Evolutionary conservation across 2,329 filamentous ascomycete genomes (phyloP), one percentile per base, ranked within the genome.

Genomic region (Verticillium albo-atrum): DNA sequence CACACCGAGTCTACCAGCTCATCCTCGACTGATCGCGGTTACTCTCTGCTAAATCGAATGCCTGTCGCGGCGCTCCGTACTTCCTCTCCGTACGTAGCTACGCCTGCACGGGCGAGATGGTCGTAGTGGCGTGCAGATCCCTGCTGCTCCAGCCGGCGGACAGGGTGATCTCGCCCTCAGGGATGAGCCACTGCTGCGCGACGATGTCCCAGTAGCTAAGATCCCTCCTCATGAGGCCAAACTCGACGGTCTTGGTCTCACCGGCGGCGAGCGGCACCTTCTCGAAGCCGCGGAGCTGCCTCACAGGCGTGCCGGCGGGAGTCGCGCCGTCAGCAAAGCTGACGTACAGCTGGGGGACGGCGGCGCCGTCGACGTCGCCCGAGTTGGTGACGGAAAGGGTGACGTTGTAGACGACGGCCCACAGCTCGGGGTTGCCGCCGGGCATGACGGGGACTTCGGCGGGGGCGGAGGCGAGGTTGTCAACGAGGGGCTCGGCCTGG

Each of bases 401-500:
- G 2, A 83, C 82, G 37, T 72, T 68, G 64, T 72, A 73, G 7
- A 70, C 71, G 30, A 76, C 74, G 17, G 79, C 77, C 20, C 76
- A 71, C 14, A 72, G 70, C 15, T 67, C 65, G 1, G 77, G 70
- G 65, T 84, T 80, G 1, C 85, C 85, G n/a, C 84, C 85, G 15
- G 84, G 82, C 60, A 73, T 66, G 23, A 73, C 61, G 37, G 62
- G 58, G 14, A 60, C 66, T 20, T 65, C 58, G 53, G 70, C 70
- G 14, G 72, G 70, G 34, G 55, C 58, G 37, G 72, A 63, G 23
- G 69, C 84, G 57, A 88, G 78, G 60, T 85, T 85, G 72, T 89
- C 86, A 28, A 79, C 77, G 70, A 89, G 42, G 42, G 42, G 42
- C 1, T 70, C 56, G 10, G 71, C 71, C 4, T 68, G 65, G n/a